Conservation (phyloP, 352 stramenopile species). For the Halophytophthora polymorphica region DNA sequence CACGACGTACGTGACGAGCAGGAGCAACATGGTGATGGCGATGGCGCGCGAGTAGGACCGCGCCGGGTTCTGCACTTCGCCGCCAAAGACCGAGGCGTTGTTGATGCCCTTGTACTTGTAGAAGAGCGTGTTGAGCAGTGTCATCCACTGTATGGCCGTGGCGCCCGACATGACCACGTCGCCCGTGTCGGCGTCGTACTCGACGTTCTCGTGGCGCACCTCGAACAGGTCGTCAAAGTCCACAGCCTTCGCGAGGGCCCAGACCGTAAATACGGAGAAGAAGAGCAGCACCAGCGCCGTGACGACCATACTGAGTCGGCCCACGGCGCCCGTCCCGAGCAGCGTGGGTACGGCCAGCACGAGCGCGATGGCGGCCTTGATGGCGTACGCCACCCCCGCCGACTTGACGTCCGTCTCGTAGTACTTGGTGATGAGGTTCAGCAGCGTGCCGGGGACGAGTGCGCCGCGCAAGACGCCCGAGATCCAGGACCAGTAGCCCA, state of each 20-base stretch:
- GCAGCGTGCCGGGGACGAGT: constrained; percentile 60
- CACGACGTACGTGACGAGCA: constrained; percentile 82
- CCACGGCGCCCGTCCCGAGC: constrained; percentile 33
- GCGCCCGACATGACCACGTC: constrained; percentile 25
- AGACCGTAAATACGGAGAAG: constrained; percentile 46
- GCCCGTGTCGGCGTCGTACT: constrained; percentile 10
- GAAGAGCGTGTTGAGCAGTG: constrained; percentile 93
- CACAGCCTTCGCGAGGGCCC: constrained; percentile 21
- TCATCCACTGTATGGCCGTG: constrained; percentile 68
- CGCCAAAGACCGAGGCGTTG: constrained; percentile 87
- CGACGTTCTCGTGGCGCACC: constrained; percentile 26
- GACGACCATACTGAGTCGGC: constrained; percentile 27
- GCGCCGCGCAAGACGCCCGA: constrained; percentile 51
- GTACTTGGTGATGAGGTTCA: constrained; percentile 31
- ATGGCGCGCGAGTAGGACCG: constrained; percentile 86
- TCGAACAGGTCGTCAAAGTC: constrained; percentile 45
- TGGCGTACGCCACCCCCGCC: constrained; percentile 13
- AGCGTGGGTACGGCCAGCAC: constrained; percentile 34
- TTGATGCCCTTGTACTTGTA: constrained; percentile 96
- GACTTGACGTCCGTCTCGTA: constrained; percentile 30
- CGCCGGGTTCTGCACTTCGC: constrained; percentile 85
- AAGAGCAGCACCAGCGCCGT: constrained; percentile 29
- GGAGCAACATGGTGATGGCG: constrained; percentile 65
- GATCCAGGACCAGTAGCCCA: constrained; percentile 81
- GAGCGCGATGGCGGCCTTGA: constrained; percentile 40